Base-by-base conservation (phyloP, 108 stramenopile species). In the Cylindrotheca closterium region DNA sequence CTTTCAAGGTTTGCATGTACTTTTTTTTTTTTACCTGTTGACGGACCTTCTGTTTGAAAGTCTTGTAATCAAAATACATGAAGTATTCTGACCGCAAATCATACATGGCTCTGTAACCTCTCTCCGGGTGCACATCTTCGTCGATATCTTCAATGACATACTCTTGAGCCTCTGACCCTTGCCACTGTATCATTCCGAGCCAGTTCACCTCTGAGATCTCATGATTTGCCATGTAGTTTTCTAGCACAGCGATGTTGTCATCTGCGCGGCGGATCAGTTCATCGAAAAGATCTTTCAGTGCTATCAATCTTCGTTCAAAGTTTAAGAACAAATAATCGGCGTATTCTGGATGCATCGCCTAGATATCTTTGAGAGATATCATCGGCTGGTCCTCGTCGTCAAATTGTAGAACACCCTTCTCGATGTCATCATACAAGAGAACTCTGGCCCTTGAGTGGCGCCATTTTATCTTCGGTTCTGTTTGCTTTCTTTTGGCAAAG, bases 171-270 rank as follows among this genome's bases (percentile, higher is more conserved):
- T 49, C 49, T 17, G 61, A 63, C 17, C 61, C 61, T 63, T 63
- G 47, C 61, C 61, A 63, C 27, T 63, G 61, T n/a, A 63, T 63
- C n/a, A 30, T 30, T 29, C 61, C 61, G 10, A 30, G 28, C 19
- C 27, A 25, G 21, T 17, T 50, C 5, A 48, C 4, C 4, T 18
- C 26, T 17, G 47, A 51, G 26, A 63, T n/a, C n/a, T 5, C 18
- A 30, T 63, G 24, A 48, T 31, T 63, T 50, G 26, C 26, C 7
- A 50, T 45, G 30, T 49, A 50, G 18, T 46, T 18, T 19, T 50
- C 48, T n/a, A 63, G 50, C 4, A 45, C 61, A 2, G 18, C 18
- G 8, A 30, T 30, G 24, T 63, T 48, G 10, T 22, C 49, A 2
- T 50, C 48, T 19, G 61, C 61, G 15, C 61, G 34, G 5, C 24